These are phyloP conservation scores for Aspergillus nidulans DNA, from an alignment of 495 filamentous ascomycete genomes.

Conservation along the genomic window DNA sequence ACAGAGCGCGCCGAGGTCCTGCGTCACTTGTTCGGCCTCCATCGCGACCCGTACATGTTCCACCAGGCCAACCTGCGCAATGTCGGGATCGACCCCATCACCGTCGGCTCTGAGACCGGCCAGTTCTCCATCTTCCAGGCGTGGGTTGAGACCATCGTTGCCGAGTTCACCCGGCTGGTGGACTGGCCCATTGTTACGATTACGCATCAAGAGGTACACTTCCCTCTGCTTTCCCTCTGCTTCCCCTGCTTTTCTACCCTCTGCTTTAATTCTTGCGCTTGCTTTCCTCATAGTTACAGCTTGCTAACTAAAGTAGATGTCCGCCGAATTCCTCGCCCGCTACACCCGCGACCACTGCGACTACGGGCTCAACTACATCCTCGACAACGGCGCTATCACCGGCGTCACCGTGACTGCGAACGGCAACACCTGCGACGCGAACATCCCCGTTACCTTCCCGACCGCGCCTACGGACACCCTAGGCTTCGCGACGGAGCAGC, in stretches of 20 bases:
- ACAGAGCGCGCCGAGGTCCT: conserved; percentile 49
- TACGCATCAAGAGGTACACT: conserved; percentile 48
- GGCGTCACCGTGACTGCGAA: conserved; percentile 48
- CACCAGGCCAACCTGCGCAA: conserved; percentile 59
- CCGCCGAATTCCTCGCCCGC: conserved; percentile 44
- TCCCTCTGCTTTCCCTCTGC: not conserved
- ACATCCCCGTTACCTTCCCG: conserved; percentile 57
- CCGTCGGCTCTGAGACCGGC: conserved; percentile 46
- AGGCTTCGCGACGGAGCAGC: conserved; percentile 48
- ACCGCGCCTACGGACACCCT: conserved; percentile 34
- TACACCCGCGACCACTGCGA: conserved; percentile 52
- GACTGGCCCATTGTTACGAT: conserved; percentile 53
- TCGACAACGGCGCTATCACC: conserved; percentile 41
- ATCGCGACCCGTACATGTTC: conserved; percentile 48
- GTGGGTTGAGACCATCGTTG: conserved; percentile 56
- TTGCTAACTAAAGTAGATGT: conserved; percentile 32
- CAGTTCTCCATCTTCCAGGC: conserved; percentile 55
- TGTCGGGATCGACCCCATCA: conserved; percentile 39
- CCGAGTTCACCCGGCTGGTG: conserved; percentile 55
- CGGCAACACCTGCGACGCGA: conserved; percentile 46
- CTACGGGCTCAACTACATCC: conserved; percentile 46
- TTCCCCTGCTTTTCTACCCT: too few relatives aligned
- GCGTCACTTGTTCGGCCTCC: conserved; percentile 51
- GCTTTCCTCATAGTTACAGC: too few relatives aligned
- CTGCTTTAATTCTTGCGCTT: too few relatives aligned